A percentile compares a stretch with the other conserved stretches of the same genome.
Conservation (phyloP, 257 asterid genomes). For the Solanum acaule region DNA sequence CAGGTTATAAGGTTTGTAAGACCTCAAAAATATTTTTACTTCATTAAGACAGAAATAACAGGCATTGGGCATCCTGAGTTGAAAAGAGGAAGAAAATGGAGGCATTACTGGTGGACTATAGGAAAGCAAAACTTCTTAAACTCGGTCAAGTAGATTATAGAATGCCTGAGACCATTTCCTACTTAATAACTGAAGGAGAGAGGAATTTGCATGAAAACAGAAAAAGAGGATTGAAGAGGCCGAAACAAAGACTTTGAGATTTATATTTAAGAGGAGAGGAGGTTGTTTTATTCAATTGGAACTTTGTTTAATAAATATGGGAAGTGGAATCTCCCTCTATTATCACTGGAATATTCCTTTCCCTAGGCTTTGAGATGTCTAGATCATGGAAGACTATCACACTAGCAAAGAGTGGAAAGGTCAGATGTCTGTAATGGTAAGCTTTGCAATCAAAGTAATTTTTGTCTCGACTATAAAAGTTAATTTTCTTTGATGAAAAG, state of each 20-base stretch:
- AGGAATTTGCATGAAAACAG: not conserved
- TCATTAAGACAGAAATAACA: not conserved
- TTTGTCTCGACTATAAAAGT: not conserved
- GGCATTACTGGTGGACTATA: not conserved
- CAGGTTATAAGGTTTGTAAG: not conserved
- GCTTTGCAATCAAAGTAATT: not conserved
- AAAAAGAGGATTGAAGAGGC: not conserved
- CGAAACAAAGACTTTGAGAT: not conserved
- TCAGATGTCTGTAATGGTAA: not conserved
- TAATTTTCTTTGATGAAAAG: not conserved
- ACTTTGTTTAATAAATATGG: not conserved
- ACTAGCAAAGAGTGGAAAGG: not conserved
- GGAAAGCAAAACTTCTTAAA: not conserved
- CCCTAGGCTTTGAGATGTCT: not conserved
- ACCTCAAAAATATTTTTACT: not conserved
- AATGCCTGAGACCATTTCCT: not conserved
- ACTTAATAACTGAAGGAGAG: not conserved
- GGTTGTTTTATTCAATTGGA: not conserved
- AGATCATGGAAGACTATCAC: not conserved
- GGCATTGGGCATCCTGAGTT: not conserved
- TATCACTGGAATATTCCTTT: not conserved
- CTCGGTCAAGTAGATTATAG: not conserved
- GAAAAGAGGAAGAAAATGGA: not conserved
- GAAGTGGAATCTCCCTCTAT: not conserved
- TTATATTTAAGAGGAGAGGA: not conserved